phyloP scores from a whole-genome alignment of 495 filamentous ascomycete species.

The Cairneyella variabilis region DNA sequence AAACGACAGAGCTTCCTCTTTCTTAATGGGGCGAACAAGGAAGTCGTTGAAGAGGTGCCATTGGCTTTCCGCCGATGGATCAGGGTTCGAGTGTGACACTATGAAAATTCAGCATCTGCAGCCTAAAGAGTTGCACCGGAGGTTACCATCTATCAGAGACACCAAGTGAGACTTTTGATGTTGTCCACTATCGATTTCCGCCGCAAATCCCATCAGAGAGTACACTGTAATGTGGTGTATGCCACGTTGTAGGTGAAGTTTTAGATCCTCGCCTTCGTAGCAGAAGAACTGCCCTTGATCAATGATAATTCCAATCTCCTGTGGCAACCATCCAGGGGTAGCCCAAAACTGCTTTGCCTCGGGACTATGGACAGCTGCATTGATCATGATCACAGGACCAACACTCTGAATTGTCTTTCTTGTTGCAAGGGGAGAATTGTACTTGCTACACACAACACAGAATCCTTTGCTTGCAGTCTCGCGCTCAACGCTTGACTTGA shows the following conservation, averaged over 20 bases:
- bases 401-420: constrained; percentile 74
- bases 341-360: constrained; percentile 80
- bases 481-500: constrained; percentile 83
- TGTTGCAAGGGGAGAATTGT: constrained; percentile 75
- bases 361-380: constrained; percentile 66
- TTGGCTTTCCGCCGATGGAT: constrained; percentile 49
- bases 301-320: constrained; percentile 84
- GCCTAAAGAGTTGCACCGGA: background rate
- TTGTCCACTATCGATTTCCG: constrained; percentile 79
- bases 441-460: constrained; percentile 83
- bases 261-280: constrained; percentile 82
- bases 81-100: constrained; percentile 68
- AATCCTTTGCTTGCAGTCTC: constrained; percentile 80
- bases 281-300: constrained; percentile 76
- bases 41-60: constrained; percentile 99
- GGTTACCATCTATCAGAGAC: constrained; percentile 74
- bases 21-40: constrained; percentile 72
- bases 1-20: constrained; percentile 82
- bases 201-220: constrained; percentile 85
- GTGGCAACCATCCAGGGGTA: constrained; percentile 83
- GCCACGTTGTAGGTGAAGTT: constrained; percentile 58
- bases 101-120: constrained; percentile 2
- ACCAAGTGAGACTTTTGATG: constrained; percentile 88
- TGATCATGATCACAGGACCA: constrained; percentile 79
- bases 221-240: constrained; percentile 75